These are phyloP conservation scores for Ettlia oleoabundans DNA, from an alignment of 139 green algal genomes.

Conservation along the genomic window DNA sequence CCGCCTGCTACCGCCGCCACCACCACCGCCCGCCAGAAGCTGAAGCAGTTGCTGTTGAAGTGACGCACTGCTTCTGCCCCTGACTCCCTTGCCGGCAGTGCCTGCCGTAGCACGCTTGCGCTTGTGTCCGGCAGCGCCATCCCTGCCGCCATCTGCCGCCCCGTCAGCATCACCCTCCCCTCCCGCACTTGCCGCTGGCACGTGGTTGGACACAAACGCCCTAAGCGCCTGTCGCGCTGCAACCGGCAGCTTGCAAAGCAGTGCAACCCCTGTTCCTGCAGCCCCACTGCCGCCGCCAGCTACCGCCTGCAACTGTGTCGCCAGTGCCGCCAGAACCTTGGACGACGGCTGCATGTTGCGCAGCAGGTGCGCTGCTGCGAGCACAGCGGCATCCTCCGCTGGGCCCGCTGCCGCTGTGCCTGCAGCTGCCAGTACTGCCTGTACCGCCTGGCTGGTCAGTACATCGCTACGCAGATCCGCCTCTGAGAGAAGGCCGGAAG, in stretches of 20 bases:
- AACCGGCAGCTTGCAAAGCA: not conserved
- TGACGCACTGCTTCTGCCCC: too few species aligned
- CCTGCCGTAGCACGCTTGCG: not conserved
- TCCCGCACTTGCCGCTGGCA: not conserved
- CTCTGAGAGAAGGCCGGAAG: not conserved
- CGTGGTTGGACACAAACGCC: constrained; percentile 20
- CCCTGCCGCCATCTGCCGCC: not conserved
- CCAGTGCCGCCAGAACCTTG: constrained; percentile 13
- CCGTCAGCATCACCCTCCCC: not conserved
- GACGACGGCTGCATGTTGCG: constrained; percentile 2
- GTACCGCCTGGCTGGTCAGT: constrained; percentile 18
- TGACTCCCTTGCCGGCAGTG: too few species aligned
- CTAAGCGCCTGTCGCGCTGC: not conserved
- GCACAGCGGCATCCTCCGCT: not conserved
- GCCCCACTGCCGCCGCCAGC: not conserved
- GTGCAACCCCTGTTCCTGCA: not conserved
- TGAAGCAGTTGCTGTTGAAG: constrained; percentile 31
- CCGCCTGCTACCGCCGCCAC: not conserved
- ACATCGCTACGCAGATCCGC: constrained; percentile 28
- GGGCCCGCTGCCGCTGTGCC: not conserved
- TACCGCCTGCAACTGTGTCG: not conserved
- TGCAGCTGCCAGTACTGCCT: constrained; percentile 28
- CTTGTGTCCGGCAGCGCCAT: not conserved
- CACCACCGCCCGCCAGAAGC: not conserved
- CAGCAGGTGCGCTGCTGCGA: constrained; percentile 8